Evolutionary conservation across 805 yeast species (phyloP).

Genomic region (Lachancea cidri): DNA sequence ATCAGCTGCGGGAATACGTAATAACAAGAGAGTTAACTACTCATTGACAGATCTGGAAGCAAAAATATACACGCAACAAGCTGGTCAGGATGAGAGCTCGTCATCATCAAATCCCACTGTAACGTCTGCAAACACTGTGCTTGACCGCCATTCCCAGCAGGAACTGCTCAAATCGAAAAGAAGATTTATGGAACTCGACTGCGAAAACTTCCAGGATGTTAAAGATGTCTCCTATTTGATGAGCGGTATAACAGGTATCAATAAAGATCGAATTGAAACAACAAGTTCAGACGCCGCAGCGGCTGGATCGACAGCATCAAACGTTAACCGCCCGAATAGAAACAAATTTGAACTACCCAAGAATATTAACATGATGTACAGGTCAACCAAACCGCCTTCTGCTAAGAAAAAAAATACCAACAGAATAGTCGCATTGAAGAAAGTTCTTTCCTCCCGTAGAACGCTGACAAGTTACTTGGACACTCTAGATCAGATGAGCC

Average conservation of each 20-base stretch:
- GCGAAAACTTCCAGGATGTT: slow-evolving; percentile 28
- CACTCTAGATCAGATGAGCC: slow-evolving; percentile 27
- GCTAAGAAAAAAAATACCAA: slow-evolving; percentile 30
- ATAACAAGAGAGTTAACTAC: slow-evolving; percentile 31
- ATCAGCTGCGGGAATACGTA: slow-evolving; percentile 18
- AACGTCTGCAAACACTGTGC: slow-evolving; percentile 12
- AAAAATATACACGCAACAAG: slow-evolving; percentile 16
- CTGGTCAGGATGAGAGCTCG: slow-evolving; percentile 12
- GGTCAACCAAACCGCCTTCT: slow-evolving; percentile 31
- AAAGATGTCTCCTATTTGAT: slow-evolving; percentile 28
- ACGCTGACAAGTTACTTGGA: slow-evolving; percentile 30
- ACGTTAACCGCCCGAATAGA: slow-evolving; percentile 18
- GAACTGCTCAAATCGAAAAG: slow-evolving; percentile 29
- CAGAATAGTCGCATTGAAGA: slow-evolving; percentile 28
- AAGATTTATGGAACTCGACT: slow-evolving; percentile 31
- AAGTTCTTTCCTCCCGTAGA: slow-evolving; percentile 27
- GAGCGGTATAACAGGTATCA: slow-evolving; percentile 28
- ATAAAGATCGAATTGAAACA: slow-evolving; percentile 28
- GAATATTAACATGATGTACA: slow-evolving; percentile 24
- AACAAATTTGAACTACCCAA: slow-evolving; percentile 31
- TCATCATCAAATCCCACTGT: slow-evolving; percentile 6
- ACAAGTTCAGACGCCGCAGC: slow-evolving; percentile 11
- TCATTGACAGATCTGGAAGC: slow-evolving; percentile 33
- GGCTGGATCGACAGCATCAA: slow-evolving; percentile 13
- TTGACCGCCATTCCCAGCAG: slow-evolving; percentile 25